Conservation (phyloP, 78 protist genomes). For the Pigoraptor vietnamica region DNA sequence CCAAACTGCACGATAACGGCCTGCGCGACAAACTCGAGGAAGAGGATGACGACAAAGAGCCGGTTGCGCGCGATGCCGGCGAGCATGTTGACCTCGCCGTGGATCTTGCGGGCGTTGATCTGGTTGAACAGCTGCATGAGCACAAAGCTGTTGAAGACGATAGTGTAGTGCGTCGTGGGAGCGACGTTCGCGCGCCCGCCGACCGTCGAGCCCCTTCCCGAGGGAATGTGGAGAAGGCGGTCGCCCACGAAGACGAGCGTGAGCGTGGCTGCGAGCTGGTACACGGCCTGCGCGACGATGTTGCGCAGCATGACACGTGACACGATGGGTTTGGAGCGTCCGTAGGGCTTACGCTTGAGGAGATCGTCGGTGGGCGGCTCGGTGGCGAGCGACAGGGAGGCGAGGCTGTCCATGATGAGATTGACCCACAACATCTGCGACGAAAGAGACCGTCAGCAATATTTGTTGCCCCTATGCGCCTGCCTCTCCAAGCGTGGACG, state of each 20-base stretch:
- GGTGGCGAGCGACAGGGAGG: slow-evolving; percentile 98
- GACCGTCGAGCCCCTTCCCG: background rate
- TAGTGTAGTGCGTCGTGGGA: slow-evolving; percentile 26
- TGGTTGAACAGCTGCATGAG: slow-evolving; percentile 90
- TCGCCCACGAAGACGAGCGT: slow-evolving; percentile 27
- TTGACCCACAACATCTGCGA: slow-evolving; percentile 95
- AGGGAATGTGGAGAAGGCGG: background rate
- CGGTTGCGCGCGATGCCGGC: slow-evolving; percentile 29
- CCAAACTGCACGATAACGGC: slow-evolving; percentile 66
- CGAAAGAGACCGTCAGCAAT: background rate
- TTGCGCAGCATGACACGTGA: slow-evolving; percentile 70
- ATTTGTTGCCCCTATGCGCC: background rate
- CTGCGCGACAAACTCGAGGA: slow-evolving; percentile 48
- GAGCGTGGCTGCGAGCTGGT: slow-evolving; percentile 62
- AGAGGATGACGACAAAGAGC: slow-evolving; percentile 53
- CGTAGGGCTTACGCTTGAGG: slow-evolving; percentile 74
- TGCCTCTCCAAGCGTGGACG: no score
- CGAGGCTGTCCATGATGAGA: slow-evolving; percentile 98
- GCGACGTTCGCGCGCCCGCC: background rate
- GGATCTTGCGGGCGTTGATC: slow-evolving; percentile 65
- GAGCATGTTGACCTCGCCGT: slow-evolving; percentile 13
- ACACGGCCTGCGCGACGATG: slow-evolving; percentile 66
- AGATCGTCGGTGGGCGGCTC: slow-evolving; percentile 82
- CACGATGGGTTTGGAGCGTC: slow-evolving; percentile 43
- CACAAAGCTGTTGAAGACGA: slow-evolving; percentile 91